Evolutionary conservation across 225 moss, liverwort and hornwort genomes (phyloP).

Genomic region (Polytrichum commune): DNA sequence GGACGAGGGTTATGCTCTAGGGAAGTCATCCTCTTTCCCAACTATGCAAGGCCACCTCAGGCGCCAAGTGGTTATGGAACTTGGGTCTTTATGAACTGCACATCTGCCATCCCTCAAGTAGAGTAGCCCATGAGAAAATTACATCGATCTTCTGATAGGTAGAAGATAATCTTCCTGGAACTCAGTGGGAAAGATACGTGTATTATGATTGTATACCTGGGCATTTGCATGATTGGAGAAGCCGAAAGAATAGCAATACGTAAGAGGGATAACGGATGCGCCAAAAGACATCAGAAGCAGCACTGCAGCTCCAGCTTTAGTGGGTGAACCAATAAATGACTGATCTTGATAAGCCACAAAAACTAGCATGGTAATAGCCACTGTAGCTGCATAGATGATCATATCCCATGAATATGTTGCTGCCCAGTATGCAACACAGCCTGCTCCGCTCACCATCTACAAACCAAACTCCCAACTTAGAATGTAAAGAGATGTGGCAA

Average conservation of each 20-base stretch:
- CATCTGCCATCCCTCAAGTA: too few relatives aligned
- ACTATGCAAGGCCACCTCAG: too few relatives aligned
- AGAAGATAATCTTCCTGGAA: too few relatives aligned
- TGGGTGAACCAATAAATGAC: conserved; percentile 89
- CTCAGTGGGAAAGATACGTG: too few relatives aligned
- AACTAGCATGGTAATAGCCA: conserved; percentile 80
- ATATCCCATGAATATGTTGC: conserved; percentile 94
- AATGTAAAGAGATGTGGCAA: not conserved
- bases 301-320: conserved; percentile 68
- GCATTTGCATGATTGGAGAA: conserved; percentile 83
- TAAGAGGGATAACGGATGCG: conserved; percentile 83
- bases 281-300: conserved; percentile 78
- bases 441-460: conserved; percentile 92
- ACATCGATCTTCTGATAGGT: too few relatives aligned
- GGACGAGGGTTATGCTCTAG: too few relatives aligned
- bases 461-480: conserved; percentile 1
- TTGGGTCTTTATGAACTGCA: too few relatives aligned
- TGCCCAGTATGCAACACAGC: conserved; percentile 75
- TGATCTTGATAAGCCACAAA: conserved; percentile 78
- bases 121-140: too few relatives aligned
- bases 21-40: too few relatives aligned
- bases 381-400: conserved; percentile 70
- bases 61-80: too few relatives aligned
- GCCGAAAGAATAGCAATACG: conserved; percentile 89
- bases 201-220: conserved; percentile 41